Base-by-base conservation (phyloP, 164 flowering plant species). In the Sextonia rubra region DNA sequence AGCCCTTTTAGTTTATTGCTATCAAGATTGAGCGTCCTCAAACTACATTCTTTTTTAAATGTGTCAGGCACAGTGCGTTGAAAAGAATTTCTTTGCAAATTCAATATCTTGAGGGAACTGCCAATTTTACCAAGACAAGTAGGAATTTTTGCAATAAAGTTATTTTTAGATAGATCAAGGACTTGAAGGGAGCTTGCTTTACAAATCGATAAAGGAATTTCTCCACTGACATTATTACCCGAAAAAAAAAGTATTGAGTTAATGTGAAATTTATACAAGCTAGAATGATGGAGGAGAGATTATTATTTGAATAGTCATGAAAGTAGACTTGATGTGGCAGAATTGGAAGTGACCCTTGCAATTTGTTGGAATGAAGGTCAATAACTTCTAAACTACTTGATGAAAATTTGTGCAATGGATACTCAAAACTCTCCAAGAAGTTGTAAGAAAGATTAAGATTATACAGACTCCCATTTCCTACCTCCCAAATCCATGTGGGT, bases 161-260 rank as follows among this genome's bases (percentile, higher is more conserved):
- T 14, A 4, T 14, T 64, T 3, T 66, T 29, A 0, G 92, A 87
- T 20, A 90, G 67, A 58, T 86, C 85, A 47, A 86, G 87, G 66
- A 84, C 87, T 66, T 69, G 74, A 18, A 86, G 83, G 27, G n/a
- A 66, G 1, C 1, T 14, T 0, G 78, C 83, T 48, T 76, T 79
- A 81, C 94, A 90, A 0, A 86, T 56, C 6, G 89, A 85, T 17
- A 30, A 56, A n/a, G 94, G 92, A 44, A 90, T 84, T 5, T 0
- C 20, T 17, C 92, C 92, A 0, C 32, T 25, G 17, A 90, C 47
- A 1, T 24, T 76, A 68, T 88, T 90, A 37, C 63, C 74, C 44
- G 87, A 68, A 47, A 85, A 25, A 86, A 83, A 37, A 86, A 74
- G 77, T 77, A 83, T 12, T 47, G 3, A 3, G 79, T 56, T 27